Evolutionary conservation across 495 filamentous ascomycete genomes (phyloP), one percentile per base, ranked within the genome.

Genomic region (Glutinoglossum americanum): DNA sequence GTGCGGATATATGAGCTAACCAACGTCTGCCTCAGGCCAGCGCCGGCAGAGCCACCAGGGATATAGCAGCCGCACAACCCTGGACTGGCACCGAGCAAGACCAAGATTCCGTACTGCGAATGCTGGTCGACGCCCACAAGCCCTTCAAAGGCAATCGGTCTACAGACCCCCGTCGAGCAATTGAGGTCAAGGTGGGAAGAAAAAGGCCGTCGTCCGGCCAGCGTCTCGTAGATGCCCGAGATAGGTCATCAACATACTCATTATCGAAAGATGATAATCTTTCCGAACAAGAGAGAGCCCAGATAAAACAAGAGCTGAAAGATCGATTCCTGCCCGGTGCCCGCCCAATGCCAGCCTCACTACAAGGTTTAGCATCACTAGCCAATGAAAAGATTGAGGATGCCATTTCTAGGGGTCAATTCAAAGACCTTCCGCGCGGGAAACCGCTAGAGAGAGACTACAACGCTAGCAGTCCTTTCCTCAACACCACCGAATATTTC

Each of bases 401-500:
- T 66, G 92, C 92, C 1, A 94, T 95, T 63, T 83, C 86, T 9
- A 74, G 89, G 26, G 92, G 92, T 0, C 85, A 94, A 65, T 98
- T 98, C 69, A 82, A 88, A 60, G 81, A 87, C 56, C 85, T 97
- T 4, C 80, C 83, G 1, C 75, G 92, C 11, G 92, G 92, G 0
- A 85, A 86, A 62, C 81, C 79, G 15, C 74, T 86, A 0, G 78
- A 89, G 67, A 72, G 81, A 21, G 90, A 95, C 65, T 72, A 87
- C 55, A 82, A 87, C 63, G 85, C 85, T 1, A 83, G 81, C 60
- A 92, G 81, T 64, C 88, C 93, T 0, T 98, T 92, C 65, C 76
- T 97, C 35, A 89, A 97, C 66, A 97, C 92, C 0, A 97, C 93
- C 0, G 90, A 95, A 68, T 96, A 95, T 66, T 86, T 97, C 62